Evolutionary conservation across 2,329 filamentous ascomycete genomes (phyloP).

Genomic region (Ophiocordyceps robertsii): DNA sequence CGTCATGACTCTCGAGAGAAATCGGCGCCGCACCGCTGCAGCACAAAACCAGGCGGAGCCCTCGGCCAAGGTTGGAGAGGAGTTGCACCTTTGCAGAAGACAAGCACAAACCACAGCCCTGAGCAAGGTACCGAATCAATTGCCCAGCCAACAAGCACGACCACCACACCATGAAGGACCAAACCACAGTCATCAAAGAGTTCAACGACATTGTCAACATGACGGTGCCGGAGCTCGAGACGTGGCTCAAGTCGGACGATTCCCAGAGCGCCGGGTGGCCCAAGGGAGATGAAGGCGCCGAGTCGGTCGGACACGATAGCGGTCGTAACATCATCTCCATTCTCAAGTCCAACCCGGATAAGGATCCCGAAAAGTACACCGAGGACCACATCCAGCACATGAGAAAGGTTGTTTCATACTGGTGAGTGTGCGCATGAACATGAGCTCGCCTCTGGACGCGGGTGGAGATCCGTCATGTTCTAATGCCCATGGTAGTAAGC

Average conservation of each 20-base stretch:
- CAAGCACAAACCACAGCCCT: background rate
- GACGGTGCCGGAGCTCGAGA: constrained; percentile 43
- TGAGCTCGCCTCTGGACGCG: no score
- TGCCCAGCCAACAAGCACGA: background rate
- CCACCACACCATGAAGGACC: constrained; percentile 7
- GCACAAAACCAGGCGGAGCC: background rate
- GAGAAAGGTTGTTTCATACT: constrained; percentile 50
- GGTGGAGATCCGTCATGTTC: no score
- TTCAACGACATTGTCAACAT: constrained; percentile 58
- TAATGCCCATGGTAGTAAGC: constrained; percentile 26
- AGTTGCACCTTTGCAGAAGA: background rate
- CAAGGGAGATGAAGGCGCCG: constrained; percentile 42
- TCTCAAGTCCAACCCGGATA: constrained; percentile 45
- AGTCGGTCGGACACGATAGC: constrained; percentile 50
- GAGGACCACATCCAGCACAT: constrained; percentile 43
- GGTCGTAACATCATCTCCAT: constrained; percentile 52
- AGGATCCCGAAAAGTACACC: constrained; percentile 40
- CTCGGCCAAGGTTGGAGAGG: background rate
- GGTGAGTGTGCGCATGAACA: constrained; percentile 15
- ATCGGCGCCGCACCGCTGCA: background rate
- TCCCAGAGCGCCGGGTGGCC: constrained; percentile 46
- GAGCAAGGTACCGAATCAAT: background rate
- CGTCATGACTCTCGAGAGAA: background rate
- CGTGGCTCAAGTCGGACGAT: constrained; percentile 46
- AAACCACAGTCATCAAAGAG: constrained; percentile 29